Evolutionary conservation across 768 basidiomycete genomes (phyloP).

Genomic region (Phaffia tasmanica): DNA sequence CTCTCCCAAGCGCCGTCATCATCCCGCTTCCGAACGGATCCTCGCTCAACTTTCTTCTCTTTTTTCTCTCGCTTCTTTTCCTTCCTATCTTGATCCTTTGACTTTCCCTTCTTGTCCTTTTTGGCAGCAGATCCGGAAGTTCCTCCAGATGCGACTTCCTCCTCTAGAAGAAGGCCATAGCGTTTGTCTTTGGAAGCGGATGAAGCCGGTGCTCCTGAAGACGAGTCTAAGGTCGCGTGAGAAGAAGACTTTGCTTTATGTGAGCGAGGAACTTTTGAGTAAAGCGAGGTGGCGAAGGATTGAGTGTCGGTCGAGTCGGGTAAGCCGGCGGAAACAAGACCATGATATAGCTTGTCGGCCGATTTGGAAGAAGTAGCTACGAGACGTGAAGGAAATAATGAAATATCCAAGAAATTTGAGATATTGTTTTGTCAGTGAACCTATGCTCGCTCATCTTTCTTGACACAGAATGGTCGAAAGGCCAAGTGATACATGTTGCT

Average conservation of each 20-base stretch:
- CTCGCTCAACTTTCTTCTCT: constrained; percentile 21
- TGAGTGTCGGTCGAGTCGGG: constrained; percentile 71
- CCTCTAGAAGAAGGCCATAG: constrained; percentile 75
- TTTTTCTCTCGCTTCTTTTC: constrained; percentile 32
- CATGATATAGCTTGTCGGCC: constrained; percentile 61
- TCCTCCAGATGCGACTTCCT: constrained; percentile 42
- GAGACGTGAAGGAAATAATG: constrained; percentile 3
- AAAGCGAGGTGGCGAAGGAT: constrained; percentile 66
- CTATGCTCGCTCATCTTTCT: neutral
- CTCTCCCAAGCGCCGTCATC: constrained; percentile 40
- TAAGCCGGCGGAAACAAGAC: constrained; percentile 65
- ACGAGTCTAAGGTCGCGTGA: constrained; percentile 37
- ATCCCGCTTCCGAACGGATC: constrained; percentile 57
- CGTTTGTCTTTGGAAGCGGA: constrained; percentile 46
- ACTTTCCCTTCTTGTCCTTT: constrained; percentile 44
- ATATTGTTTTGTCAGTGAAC: too few relatives aligned
- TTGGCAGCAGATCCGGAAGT: constrained; percentile 39
- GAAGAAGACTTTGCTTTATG: constrained; percentile 49
- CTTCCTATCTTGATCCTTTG: constrained; percentile 44
- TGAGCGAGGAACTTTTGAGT: constrained; percentile 63
- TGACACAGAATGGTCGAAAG: neutral
- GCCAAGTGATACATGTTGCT: neutral
- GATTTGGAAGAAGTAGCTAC: constrained; percentile 48
- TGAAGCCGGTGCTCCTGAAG: constrained; percentile 36
- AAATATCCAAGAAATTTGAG: too few relatives aligned